Evolutionary conservation across 371 early-diverging fungal species (phyloP), one percentile per base, ranked within the genome.

Genomic region (Lichtheimia ornata): DNA sequence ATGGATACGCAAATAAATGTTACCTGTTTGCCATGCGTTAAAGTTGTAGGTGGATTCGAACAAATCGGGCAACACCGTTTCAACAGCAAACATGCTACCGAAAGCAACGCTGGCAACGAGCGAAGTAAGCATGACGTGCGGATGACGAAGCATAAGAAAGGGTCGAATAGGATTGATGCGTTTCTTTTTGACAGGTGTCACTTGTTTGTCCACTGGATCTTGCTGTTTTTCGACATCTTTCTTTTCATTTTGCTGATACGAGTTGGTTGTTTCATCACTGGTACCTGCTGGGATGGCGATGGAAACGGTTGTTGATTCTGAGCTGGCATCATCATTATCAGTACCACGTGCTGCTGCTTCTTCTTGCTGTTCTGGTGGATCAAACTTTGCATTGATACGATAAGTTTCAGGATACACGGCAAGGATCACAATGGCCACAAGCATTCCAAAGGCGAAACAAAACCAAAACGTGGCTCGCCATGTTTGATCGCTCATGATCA

Each of bases 391-490:
- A 25, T 72, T 65, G 24, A 57, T 59, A 5, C 84, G 81, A 54
- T 83, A 84, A 0, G 88, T 88, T 62, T 90, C 90, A 0, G 87
- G 87, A 65, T 88, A 78, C 50, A 82, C 64, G 12, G 78, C 67
- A 25, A 82, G 58, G 5, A 82, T 11, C 27, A 76, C 58, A 53
- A 83, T 30, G 2, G 53, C 71, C 5, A 82, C 30, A 5, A 35
- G 11, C 13, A 69, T 73, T 27, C 84, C 77, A 61, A 79, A 71
- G 14, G 77, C 82, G 14, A 84, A 72, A 64, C 83, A 74, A 62
- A 84, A 74, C 75, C 84, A 86, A 59, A 86, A 87, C 28, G 82
- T 82, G 28, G 81, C 77, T 12, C 84, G 71, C 88, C 88, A 89
- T 12, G 82, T 61, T 42, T 52, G 49, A 14, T 53, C 43, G 25